phyloP scores from a whole-genome alignment of 768 basidiomycete species.

The Amanita rubescens region DNA sequence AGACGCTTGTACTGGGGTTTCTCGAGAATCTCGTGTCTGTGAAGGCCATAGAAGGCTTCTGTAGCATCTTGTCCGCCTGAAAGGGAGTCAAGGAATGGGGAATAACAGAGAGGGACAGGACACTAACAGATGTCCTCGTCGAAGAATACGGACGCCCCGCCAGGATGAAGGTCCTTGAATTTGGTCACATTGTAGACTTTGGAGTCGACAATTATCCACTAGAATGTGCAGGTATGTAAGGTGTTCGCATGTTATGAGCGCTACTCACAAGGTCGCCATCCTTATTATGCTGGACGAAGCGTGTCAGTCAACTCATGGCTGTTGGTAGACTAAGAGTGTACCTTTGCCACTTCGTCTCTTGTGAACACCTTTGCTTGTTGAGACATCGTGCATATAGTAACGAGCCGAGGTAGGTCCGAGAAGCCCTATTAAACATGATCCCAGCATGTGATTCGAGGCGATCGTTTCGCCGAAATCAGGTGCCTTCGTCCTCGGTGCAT shows the following conservation, averaged over 20 bases:
- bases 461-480: neutral
- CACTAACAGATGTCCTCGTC: conserved; percentile 69
- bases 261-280: conserved; percentile 53
- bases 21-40: conserved; percentile 79
- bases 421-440: no score
- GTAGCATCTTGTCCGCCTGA: conserved; percentile 86
- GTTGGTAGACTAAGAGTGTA: conserved; percentile 14
- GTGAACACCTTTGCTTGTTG: conserved; percentile 31
- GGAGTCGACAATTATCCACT: conserved; percentile 85
- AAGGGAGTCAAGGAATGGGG: conserved; percentile 28
- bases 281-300: conserved; percentile 57
- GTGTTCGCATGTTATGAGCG: conserved; percentile 21
- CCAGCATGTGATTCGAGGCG: conserved; percentile 1
- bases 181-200: conserved; percentile 80
- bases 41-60: conserved; percentile 85
- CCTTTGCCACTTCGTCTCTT: conserved; percentile 38
- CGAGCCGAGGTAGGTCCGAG: no score
- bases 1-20: conserved; percentile 74
- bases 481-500: no score
- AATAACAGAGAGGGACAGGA: conserved; percentile 28
- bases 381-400: conserved; percentile 21
- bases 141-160: conserved; percentile 70
- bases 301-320: conserved; percentile 5
- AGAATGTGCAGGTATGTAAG: neutral
- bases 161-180: conserved; percentile 83